These are phyloP conservation scores for Fusarium duplospermum DNA, from an alignment of 2,329 filamentous ascomycete genomes.

Conservation along the genomic window DNA sequence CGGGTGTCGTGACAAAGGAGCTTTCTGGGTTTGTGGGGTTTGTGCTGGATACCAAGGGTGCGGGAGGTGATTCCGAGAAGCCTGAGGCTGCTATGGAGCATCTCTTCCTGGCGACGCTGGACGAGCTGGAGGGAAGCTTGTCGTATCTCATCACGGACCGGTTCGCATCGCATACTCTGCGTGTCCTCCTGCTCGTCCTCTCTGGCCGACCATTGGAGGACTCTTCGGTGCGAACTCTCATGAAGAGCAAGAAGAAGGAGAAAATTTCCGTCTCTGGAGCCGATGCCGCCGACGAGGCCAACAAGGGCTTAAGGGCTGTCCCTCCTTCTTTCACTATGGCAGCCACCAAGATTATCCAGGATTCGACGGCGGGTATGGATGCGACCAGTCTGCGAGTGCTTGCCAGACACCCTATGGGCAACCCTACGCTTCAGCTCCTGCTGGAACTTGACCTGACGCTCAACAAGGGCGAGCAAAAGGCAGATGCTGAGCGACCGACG, in stretches of 20 bases:
- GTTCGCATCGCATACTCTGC: constrained; percentile 91
- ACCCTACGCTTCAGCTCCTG: constrained; percentile 91
- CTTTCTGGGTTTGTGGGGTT: constrained; percentile 63
- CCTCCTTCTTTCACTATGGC: constrained; percentile 83
- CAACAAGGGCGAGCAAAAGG: constrained; percentile 66
- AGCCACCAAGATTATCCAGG: constrained; percentile 83
- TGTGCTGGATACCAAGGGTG: constrained; percentile 57
- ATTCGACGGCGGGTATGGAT: constrained; percentile 80
- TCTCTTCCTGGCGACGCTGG: constrained; percentile 83
- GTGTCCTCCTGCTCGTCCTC: constrained; percentile 86
- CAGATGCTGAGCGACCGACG: constrained; percentile 54
- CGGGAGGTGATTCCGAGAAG: constrained; percentile 56
- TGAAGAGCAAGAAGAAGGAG: constrained; percentile 95
- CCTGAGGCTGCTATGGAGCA: constrained; percentile 80
- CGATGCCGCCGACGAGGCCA: constrained; percentile 61
- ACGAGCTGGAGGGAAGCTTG: constrained; percentile 88
- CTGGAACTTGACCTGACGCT: constrained; percentile 86
- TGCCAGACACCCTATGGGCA: constrained; percentile 89
- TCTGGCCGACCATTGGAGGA: constrained; percentile 84
- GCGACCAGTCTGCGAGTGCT: constrained; percentile 84
- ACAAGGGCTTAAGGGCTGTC: constrained; percentile 65
- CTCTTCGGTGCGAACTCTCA: constrained; percentile 74
- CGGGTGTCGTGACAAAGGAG: constrained; percentile 82
- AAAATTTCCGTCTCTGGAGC: constrained; percentile 73
- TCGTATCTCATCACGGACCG: constrained; percentile 85